A percentile compares a stretch with the other conserved stretches of the same genome.
Evolutionary conservation across 148 eudicot species (phyloP).

Genomic region (Vaccinium darrowii): DNA sequence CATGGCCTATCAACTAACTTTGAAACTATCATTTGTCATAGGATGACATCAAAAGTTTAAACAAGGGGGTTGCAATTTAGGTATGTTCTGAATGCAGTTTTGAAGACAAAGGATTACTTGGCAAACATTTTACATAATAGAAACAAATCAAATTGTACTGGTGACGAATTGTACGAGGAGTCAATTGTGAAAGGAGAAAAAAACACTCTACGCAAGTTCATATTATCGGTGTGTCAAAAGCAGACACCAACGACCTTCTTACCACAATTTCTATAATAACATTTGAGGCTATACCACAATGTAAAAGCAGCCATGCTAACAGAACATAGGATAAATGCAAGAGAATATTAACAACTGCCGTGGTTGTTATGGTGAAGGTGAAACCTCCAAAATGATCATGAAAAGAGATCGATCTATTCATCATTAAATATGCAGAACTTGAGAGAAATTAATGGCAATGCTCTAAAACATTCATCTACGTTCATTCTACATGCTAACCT

Average conservation of each 20-base stretch:
- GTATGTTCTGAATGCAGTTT: not conserved
- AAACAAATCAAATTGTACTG: not conserved
- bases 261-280: not conserved
- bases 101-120: not conserved
- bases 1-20: constrained; percentile 8
- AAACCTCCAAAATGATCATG: not conserved
- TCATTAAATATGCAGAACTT: not conserved
- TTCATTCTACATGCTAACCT: constrained; percentile 40
- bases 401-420: not conserved
- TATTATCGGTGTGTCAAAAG: not conserved
- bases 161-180: not conserved
- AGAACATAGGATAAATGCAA: not conserved
- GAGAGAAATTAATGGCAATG: not conserved
- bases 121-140: not conserved
- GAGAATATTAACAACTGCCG: not conserved
- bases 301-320: constrained; percentile 7
- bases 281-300: not conserved
- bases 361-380: not conserved
- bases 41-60: not conserved
- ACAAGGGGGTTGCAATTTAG: not conserved
- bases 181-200: not conserved
- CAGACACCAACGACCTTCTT: not conserved
- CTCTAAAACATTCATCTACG: not conserved
- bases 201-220: not conserved
- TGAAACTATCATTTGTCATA: constrained; percentile 3